Evolutionary conservation across 1,284 basidiomycete species (phyloP), one percentile per base, ranked within the genome.

Genomic region (Tilletia walkeri): DNA sequence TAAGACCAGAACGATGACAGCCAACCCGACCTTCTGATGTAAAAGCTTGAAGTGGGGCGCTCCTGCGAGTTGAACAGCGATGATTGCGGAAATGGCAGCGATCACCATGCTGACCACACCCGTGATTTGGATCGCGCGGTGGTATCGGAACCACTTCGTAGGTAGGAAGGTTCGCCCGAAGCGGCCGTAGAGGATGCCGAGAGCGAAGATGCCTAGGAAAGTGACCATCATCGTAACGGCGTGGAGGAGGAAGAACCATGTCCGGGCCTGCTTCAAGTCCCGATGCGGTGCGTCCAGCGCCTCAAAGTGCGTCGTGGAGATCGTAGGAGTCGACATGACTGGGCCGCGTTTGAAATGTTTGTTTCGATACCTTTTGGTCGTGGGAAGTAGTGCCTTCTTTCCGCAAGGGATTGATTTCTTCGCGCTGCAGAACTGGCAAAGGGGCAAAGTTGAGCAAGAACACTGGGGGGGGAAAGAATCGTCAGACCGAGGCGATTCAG

Each of bases 1-100:
- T 66, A 89, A 50, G 77, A 90, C 89, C n/a, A 91, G 84, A 56
- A 86, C 85, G 72, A 91, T 87, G 56, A 91, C 82, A 4, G 86
- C 86, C 59, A 89, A 79, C 39, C 90, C 90, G 76, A 86, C 86
- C 84, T 86, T 85, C 88, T 89, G 76, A 63, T 69, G 73, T 41
- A 41, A 34, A 4, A 38, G 34, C 16, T 34, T 48, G 50, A 74
- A 76, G 72, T 73, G 67, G 34, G 30, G 67, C 59, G 67, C 47
- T 39, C 74, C 49, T 53, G 6, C 47, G 16, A 50, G 34, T 45
- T 69, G 59, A 34, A 72, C 70, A 14, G 75, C 69, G 50, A 70
- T 79, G 70, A 88, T 87, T 83, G 88, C 89, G 83, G 90, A 88
- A 86, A 36, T 86, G 82, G 53, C 88, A 86, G 50, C 88, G 86